Base-by-base conservation (phyloP, 1,284 basidiomycete species). In the Apiotrichum siamense region DNA sequence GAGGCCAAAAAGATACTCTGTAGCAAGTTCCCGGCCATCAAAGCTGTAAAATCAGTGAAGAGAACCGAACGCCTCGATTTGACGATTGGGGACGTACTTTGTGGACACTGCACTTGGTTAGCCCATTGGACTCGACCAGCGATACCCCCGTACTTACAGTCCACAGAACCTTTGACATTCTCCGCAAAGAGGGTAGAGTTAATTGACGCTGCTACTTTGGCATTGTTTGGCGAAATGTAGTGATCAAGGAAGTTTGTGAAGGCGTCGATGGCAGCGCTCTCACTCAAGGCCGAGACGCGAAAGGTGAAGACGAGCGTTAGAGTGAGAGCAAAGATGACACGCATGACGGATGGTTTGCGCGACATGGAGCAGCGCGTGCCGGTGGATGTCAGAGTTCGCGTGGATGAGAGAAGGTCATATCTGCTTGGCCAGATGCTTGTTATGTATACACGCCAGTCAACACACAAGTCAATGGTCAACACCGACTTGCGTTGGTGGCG, bases 1-100 rank as follows among this genome's bases (percentile, higher is more conserved):
- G 12, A 47, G 45, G 27, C 45, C 45, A n/a, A 47, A 47, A 18
- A 47, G 24, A n/a, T 41, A 41, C 25, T 39, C 41, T 17, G 41
- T 31, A 13, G 18, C 7, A 12, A 43, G 26, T 20, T 43, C 39
- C 25, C 39, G 39, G 17, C 25, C 21, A 17, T 41, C 39, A 27
- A 41, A 41, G 25, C 39, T 41, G 39, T n/a, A n/a, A n/a, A n/a
- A n/a, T n/a, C n/a, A n/a, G n/a, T n/a, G n/a, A n/a, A n/a, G n/a
- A n/a, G n/a, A n/a, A n/a, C n/a, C n/a, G n/a, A n/a, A n/a, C n/a
- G n/a, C n/a, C n/a, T n/a, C n/a, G n/a, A n/a, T n/a, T n/a, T n/a
- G n/a, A n/a, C n/a, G n/a, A n/a, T n/a, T n/a, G n/a, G n/a, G n/a
- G n/a, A 27, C 39, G 4, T 27, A 41, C 39, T 41, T 23, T 26